phyloP scores from a whole-genome alignment of 805 yeast genomes.

The Lachancea dasiensis region DNA sequence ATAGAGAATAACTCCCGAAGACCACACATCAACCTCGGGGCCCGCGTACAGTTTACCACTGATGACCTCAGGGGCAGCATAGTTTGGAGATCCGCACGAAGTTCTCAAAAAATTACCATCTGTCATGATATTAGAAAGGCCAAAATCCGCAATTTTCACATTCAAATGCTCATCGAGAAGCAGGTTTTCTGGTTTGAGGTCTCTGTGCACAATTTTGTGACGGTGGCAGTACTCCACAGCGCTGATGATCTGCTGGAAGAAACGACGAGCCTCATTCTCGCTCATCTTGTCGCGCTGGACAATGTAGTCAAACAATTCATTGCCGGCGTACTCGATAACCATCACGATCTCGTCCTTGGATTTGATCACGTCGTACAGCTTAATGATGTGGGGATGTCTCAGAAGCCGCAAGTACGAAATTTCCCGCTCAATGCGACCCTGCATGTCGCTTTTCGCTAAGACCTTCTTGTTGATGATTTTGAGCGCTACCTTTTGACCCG shows the following conservation, averaged over 20 bases:
- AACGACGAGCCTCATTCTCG: slow-evolving; percentile 85
- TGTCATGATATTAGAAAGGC: slow-evolving; percentile 91
- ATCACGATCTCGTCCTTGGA: slow-evolving; percentile 92
- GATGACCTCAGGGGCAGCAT: slow-evolving; percentile 97
- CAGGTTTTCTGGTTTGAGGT: slow-evolving; percentile 91
- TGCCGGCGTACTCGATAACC: slow-evolving; percentile 97
- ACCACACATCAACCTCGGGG: slow-evolving; percentile 98
- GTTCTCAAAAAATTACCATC: slow-evolving; percentile 95
- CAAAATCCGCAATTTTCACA: slow-evolving; percentile 95
- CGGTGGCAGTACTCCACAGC: slow-evolving; percentile 96
- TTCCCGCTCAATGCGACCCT: slow-evolving; percentile 92
- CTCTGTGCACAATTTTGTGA: slow-evolving; percentile 94
- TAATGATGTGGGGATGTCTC: slow-evolving; percentile 94
- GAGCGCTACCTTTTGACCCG: slow-evolving; percentile 88
- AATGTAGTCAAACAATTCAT: slow-evolving; percentile 90
- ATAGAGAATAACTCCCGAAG: slow-evolving; percentile 89
- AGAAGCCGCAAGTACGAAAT: slow-evolving; percentile 80
- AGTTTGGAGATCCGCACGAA: slow-evolving; percentile 93
- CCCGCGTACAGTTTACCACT: slow-evolving; percentile 94
- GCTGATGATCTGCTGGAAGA: slow-evolving; percentile 92
- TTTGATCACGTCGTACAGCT: slow-evolving; percentile 90
- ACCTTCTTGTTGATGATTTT: slow-evolving; percentile 91
- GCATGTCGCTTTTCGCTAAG: slow-evolving; percentile 92
- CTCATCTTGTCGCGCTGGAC: slow-evolving; percentile 91
- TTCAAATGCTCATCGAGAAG: slow-evolving; percentile 83